Percentiles rank a stretch among this genome's conserved stretches.
These are phyloP conservation scores for Gonapodya sp. DNA, from an alignment of 192 early-diverging fungal genomes.

Conservation along the genomic window DNA sequence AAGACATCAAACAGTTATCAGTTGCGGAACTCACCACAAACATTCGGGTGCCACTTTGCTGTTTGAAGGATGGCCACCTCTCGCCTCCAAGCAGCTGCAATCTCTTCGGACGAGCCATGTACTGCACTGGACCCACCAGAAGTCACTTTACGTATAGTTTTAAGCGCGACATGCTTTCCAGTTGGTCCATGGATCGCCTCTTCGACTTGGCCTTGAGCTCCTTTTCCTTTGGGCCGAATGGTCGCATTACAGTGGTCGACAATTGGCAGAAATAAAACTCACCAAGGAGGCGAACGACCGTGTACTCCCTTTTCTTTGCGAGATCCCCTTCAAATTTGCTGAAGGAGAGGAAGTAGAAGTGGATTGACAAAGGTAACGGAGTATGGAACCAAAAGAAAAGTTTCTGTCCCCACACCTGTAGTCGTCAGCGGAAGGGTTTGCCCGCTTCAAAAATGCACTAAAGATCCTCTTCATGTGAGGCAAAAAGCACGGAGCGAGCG, in stretches of 20 bases:
- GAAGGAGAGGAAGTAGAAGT: not conserved
- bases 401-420: not conserved
- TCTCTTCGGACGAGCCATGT: not conserved
- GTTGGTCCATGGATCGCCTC: not conserved
- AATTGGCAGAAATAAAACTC: not conserved
- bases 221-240: not conserved
- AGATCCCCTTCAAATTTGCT: not conserved
- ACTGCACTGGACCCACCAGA: not conserved
- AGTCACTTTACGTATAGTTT: not conserved
- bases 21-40: not conserved
- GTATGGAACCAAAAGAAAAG: not conserved
- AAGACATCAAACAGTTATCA: not conserved
- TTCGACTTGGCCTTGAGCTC: slow-evolving; percentile 1
- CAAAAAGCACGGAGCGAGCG: not conserved
- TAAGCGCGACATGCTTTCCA: not conserved
- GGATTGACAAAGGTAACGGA: not conserved
- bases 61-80: not conserved
- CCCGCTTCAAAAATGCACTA: not conserved
- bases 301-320: not conserved
- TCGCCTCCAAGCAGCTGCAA: not conserved
- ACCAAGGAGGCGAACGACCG: not conserved
- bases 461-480: not conserved
- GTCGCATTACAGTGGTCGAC: not conserved
- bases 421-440: not conserved
- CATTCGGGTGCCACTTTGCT: not conserved